These are phyloP conservation scores for Neophaeococcomyces mojaviensis DNA, from an alignment of 2,329 filamentous ascomycete species.

Conservation along the genomic window DNA sequence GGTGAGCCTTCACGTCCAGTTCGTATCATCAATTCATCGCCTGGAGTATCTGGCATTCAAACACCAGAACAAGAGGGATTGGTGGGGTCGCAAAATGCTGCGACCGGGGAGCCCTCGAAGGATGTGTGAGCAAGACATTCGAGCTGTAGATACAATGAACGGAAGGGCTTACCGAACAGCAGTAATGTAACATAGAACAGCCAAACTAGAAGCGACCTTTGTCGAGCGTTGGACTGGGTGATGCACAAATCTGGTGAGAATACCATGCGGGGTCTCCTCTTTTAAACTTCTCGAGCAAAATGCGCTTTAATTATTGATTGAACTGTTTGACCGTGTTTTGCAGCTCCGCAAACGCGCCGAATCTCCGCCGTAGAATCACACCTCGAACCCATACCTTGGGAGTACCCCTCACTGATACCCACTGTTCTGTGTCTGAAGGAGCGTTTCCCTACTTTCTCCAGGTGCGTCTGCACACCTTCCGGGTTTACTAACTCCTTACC, in stretches of 20 bases:
- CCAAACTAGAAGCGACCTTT: too few species aligned
- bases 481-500: too few species aligned
- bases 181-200: too few species aligned
- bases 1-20: slow-evolving; percentile 3
- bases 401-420: slow-evolving; percentile 9
- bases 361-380: not conserved
- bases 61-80: not conserved
- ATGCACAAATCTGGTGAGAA: too few species aligned
- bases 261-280: too few species aligned
- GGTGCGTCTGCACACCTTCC: not conserved
- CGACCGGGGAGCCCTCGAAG: not conserved
- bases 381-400: slow-evolving; percentile 6
- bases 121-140: not conserved
- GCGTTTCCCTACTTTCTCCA: not conserved
- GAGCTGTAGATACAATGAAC: too few species aligned
- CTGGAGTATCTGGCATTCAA: not conserved
- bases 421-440: not conserved
- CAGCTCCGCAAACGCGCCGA: not conserved
- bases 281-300: too few species aligned
- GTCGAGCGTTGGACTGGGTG: too few species aligned
- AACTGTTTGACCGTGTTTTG: too few species aligned
- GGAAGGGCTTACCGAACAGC: too few species aligned
- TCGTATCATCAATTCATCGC: not conserved
- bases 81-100: not conserved
- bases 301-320: too few species aligned